Conservation (phyloP, 1,284 basidiomycete species). For the Phenoliferia sp. region DNA sequence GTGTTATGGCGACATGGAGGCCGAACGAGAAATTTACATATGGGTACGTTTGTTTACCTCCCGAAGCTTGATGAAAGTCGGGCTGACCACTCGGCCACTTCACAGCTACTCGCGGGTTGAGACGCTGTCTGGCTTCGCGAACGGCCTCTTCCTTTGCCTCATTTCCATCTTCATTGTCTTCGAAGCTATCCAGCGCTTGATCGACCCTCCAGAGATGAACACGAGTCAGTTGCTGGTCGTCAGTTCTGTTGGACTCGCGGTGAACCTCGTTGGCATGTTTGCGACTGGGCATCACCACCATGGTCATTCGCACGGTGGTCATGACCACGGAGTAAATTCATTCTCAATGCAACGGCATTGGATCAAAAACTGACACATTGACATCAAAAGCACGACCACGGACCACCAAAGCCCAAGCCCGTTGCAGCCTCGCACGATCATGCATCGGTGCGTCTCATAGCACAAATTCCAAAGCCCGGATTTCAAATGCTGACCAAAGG, state of each 20-base stretch:
- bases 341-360: background rate
- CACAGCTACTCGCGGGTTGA: constrained; percentile 97
- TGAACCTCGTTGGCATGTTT: constrained; percentile 98
- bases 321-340: background rate
- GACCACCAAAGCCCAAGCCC: background rate
- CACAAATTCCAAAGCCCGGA: too few relatives aligned
- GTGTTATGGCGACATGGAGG: constrained; percentile 96
- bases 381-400: background rate
- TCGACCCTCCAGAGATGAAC: constrained; percentile 98
- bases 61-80: background rate
- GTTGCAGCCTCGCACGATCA: background rate
- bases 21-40: constrained; percentile 93
- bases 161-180: constrained; percentile 98
- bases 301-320: constrained; percentile 42
- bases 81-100: background rate
- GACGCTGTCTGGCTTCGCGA: constrained; percentile 95
- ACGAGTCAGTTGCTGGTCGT: constrained; percentile 88
- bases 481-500: background rate
- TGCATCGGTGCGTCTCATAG: background rate
- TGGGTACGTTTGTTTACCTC: constrained; percentile 54
- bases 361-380: background rate
- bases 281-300: constrained; percentile 68
- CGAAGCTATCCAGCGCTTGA: constrained; percentile 90
- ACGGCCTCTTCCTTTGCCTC: constrained; percentile 91
- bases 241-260: constrained; percentile 78